Evolutionary conservation across 306 rosid genomes (phyloP), one percentile per base, ranked within the genome.

Genomic region (Alnus rubra): DNA sequence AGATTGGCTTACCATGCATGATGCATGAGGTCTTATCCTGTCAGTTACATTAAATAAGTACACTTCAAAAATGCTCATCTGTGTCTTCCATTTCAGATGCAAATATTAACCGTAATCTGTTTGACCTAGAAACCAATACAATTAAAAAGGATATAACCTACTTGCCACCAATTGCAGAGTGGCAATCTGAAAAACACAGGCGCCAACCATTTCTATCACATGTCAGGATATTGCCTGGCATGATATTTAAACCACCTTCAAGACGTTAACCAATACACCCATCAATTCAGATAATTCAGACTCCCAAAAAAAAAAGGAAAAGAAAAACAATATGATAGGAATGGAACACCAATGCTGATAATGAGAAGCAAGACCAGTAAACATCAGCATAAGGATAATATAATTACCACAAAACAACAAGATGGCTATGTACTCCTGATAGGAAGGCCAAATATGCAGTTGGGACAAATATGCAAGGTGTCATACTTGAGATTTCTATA

Each of bases 231-330:
- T 67, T 5, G 50, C 30, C 16, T 8, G 13, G 11, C 45, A 16
- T 2, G 10, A 12, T 64, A 7, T 9, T 37, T 13, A 7, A 59
- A 49, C n/a, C 65, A 59, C 67, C 31, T 12, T 55, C 56, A 9
- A n/a, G 45, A 16, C 19, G 2, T 64, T 72, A 2, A 23, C 62
- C 35, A 63, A 60, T 44, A 63, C 35, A 19, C 54, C 48, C 47
- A 82, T 11, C 47, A 19, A 31, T 55, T 76, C 77, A 52, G 45
- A 56, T 23, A 18, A 33, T 64, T 72, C 39, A 63, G 31, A 50
- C 48, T 18, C 15, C n/a, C 74, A 71, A 9, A 18, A 23, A 23
- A 23, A 31, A 13, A 47, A 2, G 15, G 4, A 5, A 54, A 71
- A 59, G 65, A 63, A 51, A 8, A 45, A 49, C 2, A 12, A 3